Percentiles rank a stretch among this genome's conserved stretches.
These are phyloP conservation scores for Aspergillus fumigatus DNA, from an alignment of 2,329 filamentous ascomycete species.

Conservation along the genomic window DNA sequence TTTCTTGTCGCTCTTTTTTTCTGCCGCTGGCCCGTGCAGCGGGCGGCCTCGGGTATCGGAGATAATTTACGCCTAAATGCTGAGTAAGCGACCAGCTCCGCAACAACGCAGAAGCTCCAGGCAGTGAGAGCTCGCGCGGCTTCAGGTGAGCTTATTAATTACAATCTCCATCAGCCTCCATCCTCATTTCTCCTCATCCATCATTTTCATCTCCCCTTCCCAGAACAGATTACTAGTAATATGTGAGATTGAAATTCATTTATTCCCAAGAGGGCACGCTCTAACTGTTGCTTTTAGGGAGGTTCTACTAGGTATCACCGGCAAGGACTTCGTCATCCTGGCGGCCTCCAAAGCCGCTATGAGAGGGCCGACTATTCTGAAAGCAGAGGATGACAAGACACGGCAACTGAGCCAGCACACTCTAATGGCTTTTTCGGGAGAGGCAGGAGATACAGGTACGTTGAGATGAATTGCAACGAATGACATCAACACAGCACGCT, in stretches of 20 bases:
- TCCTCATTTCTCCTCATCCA: constrained; percentile 18
- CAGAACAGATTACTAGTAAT: constrained; percentile 1
- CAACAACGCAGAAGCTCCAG: constrained; percentile 29
- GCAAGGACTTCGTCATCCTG: constrained; percentile 98
- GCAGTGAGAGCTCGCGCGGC: constrained; percentile 40
- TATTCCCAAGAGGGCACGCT: constrained; percentile 3
- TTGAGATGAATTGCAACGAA: constrained; percentile 4
- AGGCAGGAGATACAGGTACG: constrained; percentile 89
- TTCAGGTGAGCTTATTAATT: background rate
- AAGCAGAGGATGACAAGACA: constrained; percentile 95
- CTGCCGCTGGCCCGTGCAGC: constrained; percentile 28
- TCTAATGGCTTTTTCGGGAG: constrained; percentile 89
- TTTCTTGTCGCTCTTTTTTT: constrained; percentile 30
- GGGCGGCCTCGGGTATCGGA: constrained; percentile 15
- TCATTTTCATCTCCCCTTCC: constrained; percentile 9
- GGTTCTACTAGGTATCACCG: constrained; percentile 94
- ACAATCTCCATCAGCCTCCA: constrained; percentile 19
- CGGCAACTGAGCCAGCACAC: constrained; percentile 88
- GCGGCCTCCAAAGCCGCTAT: constrained; percentile 97
- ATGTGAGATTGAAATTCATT: constrained; percentile 21
- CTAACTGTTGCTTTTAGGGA: constrained; percentile 60
- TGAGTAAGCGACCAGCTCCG: constrained; percentile 34
- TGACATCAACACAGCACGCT: constrained; percentile 8
- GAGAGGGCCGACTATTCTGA: constrained; percentile 94
- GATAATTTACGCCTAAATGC: constrained; percentile 28